phyloP scores from a whole-genome alignment of 441 rosid genomes.

The Biscutella laevigata region DNA sequence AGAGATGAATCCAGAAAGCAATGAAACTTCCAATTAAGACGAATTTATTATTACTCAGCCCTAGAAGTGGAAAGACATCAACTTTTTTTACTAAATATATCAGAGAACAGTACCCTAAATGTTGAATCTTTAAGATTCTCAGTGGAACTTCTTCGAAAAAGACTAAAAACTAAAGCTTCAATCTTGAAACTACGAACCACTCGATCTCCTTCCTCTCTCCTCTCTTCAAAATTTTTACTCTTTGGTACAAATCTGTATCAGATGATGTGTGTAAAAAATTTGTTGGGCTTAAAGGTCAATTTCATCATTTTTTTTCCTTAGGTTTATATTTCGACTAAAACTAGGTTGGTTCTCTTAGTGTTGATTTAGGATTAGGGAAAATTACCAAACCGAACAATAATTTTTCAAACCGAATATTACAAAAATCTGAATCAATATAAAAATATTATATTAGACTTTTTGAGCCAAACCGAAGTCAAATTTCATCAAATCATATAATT shows the following conservation, averaged over 20 bases:
- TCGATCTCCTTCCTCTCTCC: constrained; percentile 9
- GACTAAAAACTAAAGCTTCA: not conserved
- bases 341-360: too few relatives aligned
- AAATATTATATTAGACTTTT: too few relatives aligned
- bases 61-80: constrained; percentile 22
- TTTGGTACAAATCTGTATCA: constrained; percentile 18
- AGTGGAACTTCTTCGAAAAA: constrained; percentile 2
- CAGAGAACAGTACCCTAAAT: constrained; percentile 12
- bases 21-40: constrained; percentile 4
- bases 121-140: constrained; percentile 20
- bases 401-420: too few relatives aligned
- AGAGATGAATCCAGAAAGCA: constrained; percentile 16
- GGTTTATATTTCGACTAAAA: too few relatives aligned
- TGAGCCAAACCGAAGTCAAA: too few relatives aligned
- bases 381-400: too few relatives aligned
- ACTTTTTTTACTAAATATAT: not conserved
- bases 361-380: too few relatives aligned
- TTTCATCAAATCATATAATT: too few relatives aligned
- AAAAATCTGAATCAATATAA: too few relatives aligned
- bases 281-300: constrained; percentile 7
- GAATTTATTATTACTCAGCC: not conserved
- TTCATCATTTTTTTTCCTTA: not conserved
- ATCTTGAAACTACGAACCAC: constrained; percentile 17
- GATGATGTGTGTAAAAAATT: constrained; percentile 16
- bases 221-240: not conserved